phyloP scores from a whole-genome alignment of 257 asterid genomes.

The Nicotiana obtusifolia region DNA sequence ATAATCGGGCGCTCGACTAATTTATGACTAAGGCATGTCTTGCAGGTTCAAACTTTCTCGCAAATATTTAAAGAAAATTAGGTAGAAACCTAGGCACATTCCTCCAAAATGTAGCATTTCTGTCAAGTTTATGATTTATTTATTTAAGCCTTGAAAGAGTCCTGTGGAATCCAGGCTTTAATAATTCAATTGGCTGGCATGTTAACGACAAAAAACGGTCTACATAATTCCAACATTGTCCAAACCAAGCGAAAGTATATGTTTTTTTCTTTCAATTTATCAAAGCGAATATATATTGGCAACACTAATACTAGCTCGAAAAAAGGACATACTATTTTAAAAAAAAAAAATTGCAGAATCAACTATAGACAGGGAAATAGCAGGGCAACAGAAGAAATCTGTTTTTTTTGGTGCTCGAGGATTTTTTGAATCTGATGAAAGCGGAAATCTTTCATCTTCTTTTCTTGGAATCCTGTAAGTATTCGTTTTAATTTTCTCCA shows the following conservation, averaged over 20 bases:
- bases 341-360: background rate
- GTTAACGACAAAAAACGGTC: background rate
- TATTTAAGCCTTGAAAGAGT: background rate
- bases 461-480: background rate
- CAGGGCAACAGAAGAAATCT: background rate
- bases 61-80: background rate
- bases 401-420: slow-evolving; percentile 67
- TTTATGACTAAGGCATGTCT: background rate
- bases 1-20: background rate
- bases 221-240: background rate
- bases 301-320: background rate
- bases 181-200: slow-evolving; percentile 6
- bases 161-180: slow-evolving; percentile 5
- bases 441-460: slow-evolving; percentile 6
- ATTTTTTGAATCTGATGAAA: slow-evolving; percentile 32
- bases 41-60: background rate
- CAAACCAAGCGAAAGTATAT: background rate
- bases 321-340: background rate
- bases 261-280: background rate
- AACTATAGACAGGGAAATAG: background rate
- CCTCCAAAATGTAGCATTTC: background rate
- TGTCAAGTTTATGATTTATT: background rate
- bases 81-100: background rate
- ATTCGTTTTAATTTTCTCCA: slow-evolving; percentile 8
- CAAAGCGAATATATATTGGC: background rate